phyloP scores from a whole-genome alignment of 352 stramenopile genomes.

The Phytophthora cryptogea region DNA sequence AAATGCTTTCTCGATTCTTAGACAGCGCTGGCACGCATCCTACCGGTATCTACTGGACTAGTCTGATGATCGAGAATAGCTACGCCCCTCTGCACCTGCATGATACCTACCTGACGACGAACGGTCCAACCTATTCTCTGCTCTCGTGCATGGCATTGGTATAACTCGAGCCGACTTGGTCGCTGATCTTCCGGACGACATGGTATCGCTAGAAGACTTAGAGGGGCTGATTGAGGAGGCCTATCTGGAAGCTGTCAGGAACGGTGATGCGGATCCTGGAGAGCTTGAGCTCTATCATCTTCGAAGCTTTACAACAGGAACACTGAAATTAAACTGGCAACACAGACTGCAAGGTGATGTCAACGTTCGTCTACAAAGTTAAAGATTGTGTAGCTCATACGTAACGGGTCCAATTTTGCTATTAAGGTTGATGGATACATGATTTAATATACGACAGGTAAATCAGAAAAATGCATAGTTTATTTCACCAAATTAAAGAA shows the following conservation, averaged over 20 bases:
- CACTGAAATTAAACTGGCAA: constrained; percentile 6
- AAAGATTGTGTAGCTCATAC: not conserved
- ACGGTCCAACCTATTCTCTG: constrained; percentile 10
- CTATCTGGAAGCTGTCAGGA: not conserved
- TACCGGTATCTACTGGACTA: constrained; percentile 7
- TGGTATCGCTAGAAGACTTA: constrained; percentile 2
- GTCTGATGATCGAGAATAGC: not conserved
- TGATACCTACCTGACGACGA: constrained; percentile 5
- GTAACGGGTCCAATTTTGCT: not conserved
- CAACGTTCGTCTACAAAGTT: not conserved
- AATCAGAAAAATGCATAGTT: too few relatives aligned
- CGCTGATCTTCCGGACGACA: not conserved
- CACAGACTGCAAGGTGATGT: not conserved
- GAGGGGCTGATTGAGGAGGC: constrained; percentile 1
- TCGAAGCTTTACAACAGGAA: constrained; percentile 13
- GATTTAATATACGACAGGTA: too few relatives aligned
- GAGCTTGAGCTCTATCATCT: constrained; percentile 10
- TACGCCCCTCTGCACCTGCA: not conserved
- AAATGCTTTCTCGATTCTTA: too few relatives aligned
- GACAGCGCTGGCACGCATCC: not conserved
- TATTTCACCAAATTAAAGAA: too few relatives aligned
- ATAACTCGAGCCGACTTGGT: not conserved
- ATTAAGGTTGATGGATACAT: constrained; percentile 1
- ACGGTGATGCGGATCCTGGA: not conserved
- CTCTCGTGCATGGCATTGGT: not conserved